Base-by-base conservation (phyloP, 129 eudicot species). In the Escallonia rubra region DNA sequence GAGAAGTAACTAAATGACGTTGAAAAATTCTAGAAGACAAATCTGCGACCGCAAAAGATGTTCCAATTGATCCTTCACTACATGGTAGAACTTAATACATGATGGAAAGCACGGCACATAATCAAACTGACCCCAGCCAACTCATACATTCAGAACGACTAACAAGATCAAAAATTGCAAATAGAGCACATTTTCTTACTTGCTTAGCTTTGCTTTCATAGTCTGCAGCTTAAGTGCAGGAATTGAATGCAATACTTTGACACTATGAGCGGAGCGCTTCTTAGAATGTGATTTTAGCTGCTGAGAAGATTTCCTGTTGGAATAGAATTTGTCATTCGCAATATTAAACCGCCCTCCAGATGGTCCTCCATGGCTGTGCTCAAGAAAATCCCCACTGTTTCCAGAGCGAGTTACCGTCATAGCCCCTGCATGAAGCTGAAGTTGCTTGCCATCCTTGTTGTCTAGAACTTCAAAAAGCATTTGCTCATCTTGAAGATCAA, bases 381-480 rank as follows among this genome's bases (percentile, higher is more conserved):
- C 96, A 43, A 67, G 43, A 45, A 80, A 68, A 77, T 86, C 92
- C 41, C 85, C 85, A 62, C 68, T 63, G 34, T 65, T 83, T 41
- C 71, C 80, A 68, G 86, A 73, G 8, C 96, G 85, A 43, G 88
- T 78, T 64, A 81, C 71, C 53, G 89, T 74, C 96, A 93, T 85
- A 60, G 98, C 95, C 72, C 96, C 93, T 39, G 98, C 98, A 75
- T 93, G 98, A 71, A 76, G 90, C 73, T 76, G 87, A 57, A 93
- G 86, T 74, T 85, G 83, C 47, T 85, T 77, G 13, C 80, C 67
- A 23, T 89, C 85, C 61, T 84, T 80, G 44, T 72, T 70, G 70
- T 89, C 96, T n/a, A 79, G 73, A 71, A 93, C 53, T 82, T 93
- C 98, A 76, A 93, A 93, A 62, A 93, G 95, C 98, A 93, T 93